Conservation (phyloP, 2,329 filamentous ascomycete species). For the Fusarium nodosum region DNA sequence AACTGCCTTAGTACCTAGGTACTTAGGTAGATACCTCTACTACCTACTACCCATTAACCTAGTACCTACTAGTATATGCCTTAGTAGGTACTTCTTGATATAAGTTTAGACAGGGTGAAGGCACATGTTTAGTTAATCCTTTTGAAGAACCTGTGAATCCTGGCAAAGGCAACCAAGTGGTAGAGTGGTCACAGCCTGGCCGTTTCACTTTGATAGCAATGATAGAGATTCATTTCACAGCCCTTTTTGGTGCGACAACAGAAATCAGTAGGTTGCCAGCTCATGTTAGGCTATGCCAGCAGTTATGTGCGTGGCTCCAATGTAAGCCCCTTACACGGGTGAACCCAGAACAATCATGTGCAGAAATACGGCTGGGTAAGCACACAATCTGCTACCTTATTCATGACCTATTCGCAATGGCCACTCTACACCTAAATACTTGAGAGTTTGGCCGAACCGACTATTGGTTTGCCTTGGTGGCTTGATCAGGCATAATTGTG, state of each 20-base stretch:
- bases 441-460: not conserved
- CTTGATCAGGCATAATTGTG: conserved; percentile 21
- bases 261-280: not conserved
- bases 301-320: not conserved
- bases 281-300: not conserved
- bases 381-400: conserved; percentile 1
- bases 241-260: not conserved
- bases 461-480: not conserved
- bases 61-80: too few species aligned
- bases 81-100: too few species aligned
- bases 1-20: too few species aligned
- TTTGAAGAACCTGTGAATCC: not conserved
- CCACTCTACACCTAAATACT: not conserved
- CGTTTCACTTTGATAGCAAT: not conserved
- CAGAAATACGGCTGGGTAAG: not conserved
- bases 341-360: conserved; percentile 1
- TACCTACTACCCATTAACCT: too few species aligned
- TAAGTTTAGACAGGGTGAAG: too few species aligned
- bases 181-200: not conserved
- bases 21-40: too few species aligned
- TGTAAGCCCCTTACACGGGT: conserved; percentile 1
- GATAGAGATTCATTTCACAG: not conserved
- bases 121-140: not conserved
- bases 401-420: not conserved
- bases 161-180: not conserved